Conservation (phyloP, 495 filamentous ascomycete species). For the Sabuloglossum arenarium region DNA sequence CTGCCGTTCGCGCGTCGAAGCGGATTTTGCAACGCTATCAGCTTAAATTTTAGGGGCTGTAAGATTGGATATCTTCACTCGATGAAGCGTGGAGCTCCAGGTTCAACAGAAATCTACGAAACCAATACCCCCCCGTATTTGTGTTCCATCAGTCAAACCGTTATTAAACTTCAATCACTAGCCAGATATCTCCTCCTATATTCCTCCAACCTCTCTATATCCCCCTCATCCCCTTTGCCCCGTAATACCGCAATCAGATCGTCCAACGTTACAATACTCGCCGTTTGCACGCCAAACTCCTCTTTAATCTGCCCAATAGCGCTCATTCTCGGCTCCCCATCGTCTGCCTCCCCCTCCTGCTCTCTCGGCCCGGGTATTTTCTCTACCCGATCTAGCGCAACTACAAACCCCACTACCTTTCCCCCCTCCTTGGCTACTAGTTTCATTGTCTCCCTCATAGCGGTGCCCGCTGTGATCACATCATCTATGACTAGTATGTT, state of each 20-base stretch:
- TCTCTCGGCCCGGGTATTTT: conserved; percentile 26
- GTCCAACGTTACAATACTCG: conserved; percentile 32
- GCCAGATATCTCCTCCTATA: conserved; percentile 57
- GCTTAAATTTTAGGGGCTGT: background rate
- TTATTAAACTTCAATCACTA: conserved; percentile 23
- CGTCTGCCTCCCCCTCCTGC: conserved; percentile 16
- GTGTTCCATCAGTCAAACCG: background rate
- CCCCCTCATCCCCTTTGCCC: conserved; percentile 31
- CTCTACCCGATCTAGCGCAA: conserved; percentile 79
- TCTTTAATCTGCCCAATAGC: conserved; percentile 65
- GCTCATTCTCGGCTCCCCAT: conserved; percentile 31
- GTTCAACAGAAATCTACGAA: background rate
- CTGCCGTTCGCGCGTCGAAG: too few relatives aligned
- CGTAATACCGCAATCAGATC: conserved; percentile 57
- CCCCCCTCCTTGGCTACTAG: conserved; percentile 71
- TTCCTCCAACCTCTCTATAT: conserved; percentile 52
- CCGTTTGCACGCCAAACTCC: conserved; percentile 29
- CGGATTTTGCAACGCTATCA: background rate
- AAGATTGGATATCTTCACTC: background rate
- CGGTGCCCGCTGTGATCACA: conserved; percentile 87
- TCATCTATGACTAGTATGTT: conserved; percentile 80
- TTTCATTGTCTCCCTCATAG: conserved; percentile 71
- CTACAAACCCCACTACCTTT: conserved; percentile 59
- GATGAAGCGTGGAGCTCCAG: background rate
- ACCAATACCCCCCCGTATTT: background rate